Evolutionary conservation across 2,329 filamentous ascomycete genomes (phyloP), one percentile per base, ranked within the genome.

Genomic region (Dactylella cylindrospora): DNA sequence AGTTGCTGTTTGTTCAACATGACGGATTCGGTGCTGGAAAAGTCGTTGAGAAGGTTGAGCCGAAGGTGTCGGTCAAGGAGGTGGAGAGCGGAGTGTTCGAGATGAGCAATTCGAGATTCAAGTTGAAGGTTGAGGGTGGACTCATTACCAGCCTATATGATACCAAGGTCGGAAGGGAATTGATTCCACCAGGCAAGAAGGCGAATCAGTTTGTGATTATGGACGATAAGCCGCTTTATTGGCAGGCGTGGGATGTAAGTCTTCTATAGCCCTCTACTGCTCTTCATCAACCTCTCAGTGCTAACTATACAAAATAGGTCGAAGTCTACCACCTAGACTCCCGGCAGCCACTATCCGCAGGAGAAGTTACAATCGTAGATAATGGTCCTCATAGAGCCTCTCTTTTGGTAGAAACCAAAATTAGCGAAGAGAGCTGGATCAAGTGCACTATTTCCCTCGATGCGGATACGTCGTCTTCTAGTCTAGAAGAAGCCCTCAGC

Each of bases 281-380:
- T n/a, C 1, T 33, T 29, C 10, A 29, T n/a, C n/a, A n/a, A n/a
- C n/a, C n/a, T n/a, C 4, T 25, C 20, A 13, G 12, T 1, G 10
- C 40, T 54, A 32, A 54, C 23, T 88, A 96, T 74, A 90, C 90
- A 2, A 95, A 91, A 90, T 91, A 98, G 72, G 91, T 97, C 4
- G 93, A 98, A 73, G 90, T 97, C 22, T 98, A 85, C 75, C 93
- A 98, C 70, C 80, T 97, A 20, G 84, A 94, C 51, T 93, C 90
- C 1, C 84, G 90, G 53, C 81, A 86, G 71, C 86, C 91, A 71
- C 78, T 98, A 10, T 71, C 79, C 4, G 80, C 84, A 13, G 79
- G 81, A 65, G 78, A 83, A 67, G 89, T 88, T 9, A 79, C 77
- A 65, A 84, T 97, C 53, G 76, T 81, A 29, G 88, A 93, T 69